A percentile compares a stretch with the other conserved stretches of the same genome.
Evolutionary conservation across 345 rosid species (phyloP).

Genomic region (Stellera chamaejasme): DNA sequence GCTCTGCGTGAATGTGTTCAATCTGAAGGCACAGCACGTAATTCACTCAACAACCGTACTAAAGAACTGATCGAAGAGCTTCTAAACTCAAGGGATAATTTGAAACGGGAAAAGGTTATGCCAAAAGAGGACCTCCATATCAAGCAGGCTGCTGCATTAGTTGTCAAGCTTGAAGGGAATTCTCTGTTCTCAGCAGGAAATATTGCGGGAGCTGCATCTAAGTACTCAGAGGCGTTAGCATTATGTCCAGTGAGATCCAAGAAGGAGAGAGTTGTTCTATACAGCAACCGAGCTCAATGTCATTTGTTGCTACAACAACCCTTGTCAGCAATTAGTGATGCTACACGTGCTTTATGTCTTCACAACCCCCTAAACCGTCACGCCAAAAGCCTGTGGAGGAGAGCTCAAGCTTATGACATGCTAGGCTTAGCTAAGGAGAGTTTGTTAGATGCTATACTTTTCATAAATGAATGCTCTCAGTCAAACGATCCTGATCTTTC

Average conservation of each 20-base stretch:
- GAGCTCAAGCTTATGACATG: conserved; percentile 99
- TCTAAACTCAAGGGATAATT: conserved; percentile 54
- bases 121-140: conserved; percentile 98
- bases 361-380: conserved; percentile 86
- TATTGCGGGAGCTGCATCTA: conserved; percentile 78
- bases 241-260: conserved; percentile 92
- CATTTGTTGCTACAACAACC: conserved; percentile 94
- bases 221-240: conserved; percentile 87
- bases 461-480: conserved; percentile 96
- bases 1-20: conserved; percentile 78
- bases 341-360: conserved; percentile 81
- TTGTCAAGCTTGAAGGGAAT: conserved; percentile 97
- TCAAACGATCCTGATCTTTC: conserved; percentile 92
- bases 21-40: conserved; percentile 45
- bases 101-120: conserved; percentile 91
- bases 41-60: conserved; percentile 37
- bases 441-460: conserved; percentile 90
- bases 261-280: conserved; percentile 91
- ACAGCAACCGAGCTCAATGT: conserved; percentile 96
- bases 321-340: conserved; percentile 82
- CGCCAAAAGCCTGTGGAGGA: conserved; percentile 97
- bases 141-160: conserved; percentile 91
- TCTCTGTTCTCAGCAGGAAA: conserved; percentile 93
- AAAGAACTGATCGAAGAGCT: conserved; percentile 75
- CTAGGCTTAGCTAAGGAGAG: conserved; percentile 91